phyloP scores from a whole-genome alignment of 345 rosid genomes.

The Reutealis trisperma region DNA sequence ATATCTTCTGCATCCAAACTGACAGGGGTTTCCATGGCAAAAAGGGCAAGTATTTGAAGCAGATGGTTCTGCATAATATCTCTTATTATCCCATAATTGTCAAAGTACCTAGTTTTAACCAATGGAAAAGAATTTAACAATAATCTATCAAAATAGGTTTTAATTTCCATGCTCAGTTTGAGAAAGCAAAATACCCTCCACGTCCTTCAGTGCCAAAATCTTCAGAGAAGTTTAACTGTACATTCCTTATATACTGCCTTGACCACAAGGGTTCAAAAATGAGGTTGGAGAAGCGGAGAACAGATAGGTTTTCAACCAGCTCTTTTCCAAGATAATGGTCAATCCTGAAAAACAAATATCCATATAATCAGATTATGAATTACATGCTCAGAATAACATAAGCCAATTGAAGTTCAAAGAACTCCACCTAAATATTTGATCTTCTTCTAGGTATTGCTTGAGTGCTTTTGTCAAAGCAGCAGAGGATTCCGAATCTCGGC shows the following conservation, averaged over 20 bases:
- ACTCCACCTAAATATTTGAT: slow-evolving; percentile 87
- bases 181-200: slow-evolving; percentile 71
- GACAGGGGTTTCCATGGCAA: slow-evolving; percentile 99
- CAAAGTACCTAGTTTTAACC: slow-evolving; percentile 66
- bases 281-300: slow-evolving; percentile 97
- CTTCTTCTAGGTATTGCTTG: slow-evolving; percentile 80
- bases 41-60: slow-evolving; percentile 95
- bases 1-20: slow-evolving; percentile 98
- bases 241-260: slow-evolving; percentile 90
- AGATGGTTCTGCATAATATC: slow-evolving; percentile 99
- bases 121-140: slow-evolving; percentile 5
- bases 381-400: slow-evolving; percentile 3
- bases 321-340: slow-evolving; percentile 99
- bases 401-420: slow-evolving; percentile 6
- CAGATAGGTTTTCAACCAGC: slow-evolving; percentile 93
- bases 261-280: slow-evolving; percentile 97
- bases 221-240: slow-evolving; percentile 92
- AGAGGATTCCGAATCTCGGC: slow-evolving; percentile 94
- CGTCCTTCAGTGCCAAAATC: slow-evolving; percentile 99
- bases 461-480: slow-evolving; percentile 88
- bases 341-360: slow-evolving; percentile 55
- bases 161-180: not conserved
- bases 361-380: slow-evolving; percentile 20
- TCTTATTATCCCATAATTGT: slow-evolving; percentile 90
- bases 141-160: not conserved